These are phyloP conservation scores for Pleomassaria siparia DNA, from an alignment of 2,329 filamentous ascomycete species.

Conservation along the genomic window DNA sequence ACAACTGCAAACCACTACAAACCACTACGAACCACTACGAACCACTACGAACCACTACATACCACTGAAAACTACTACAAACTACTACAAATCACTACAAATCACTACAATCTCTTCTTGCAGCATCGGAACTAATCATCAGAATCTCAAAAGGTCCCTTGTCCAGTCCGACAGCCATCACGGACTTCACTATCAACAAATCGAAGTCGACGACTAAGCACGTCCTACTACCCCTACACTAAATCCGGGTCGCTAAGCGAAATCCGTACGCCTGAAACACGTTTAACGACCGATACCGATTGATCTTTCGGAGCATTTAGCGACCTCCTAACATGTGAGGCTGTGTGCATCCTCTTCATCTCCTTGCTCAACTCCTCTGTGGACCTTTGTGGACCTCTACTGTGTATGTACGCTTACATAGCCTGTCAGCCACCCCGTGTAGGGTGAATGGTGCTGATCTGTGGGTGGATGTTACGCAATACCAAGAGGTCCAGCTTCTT, in stretches of 20 bases:
- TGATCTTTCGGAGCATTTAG: background rate
- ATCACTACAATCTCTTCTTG: no score
- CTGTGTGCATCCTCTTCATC: background rate
- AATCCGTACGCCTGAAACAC: conserved; percentile 1
- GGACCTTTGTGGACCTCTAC: background rate
- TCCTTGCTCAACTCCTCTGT: background rate
- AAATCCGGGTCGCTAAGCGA: background rate
- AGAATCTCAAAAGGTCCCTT: background rate
- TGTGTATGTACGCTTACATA: background rate
- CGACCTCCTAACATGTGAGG: background rate
- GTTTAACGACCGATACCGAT: background rate
- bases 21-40: no score
- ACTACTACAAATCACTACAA: no score
- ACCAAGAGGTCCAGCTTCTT: background rate
- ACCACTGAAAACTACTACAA: no score
- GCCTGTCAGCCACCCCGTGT: background rate
- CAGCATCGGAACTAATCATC: background rate
- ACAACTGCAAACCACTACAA: no score
- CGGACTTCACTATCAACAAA: background rate
- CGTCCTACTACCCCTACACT: background rate
- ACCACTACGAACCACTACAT: no score
- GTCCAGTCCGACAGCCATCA: background rate
- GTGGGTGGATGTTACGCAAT: background rate
- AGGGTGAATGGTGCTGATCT: background rate
- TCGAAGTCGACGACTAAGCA: background rate